Evolutionary conservation across 1,284 basidiomycete species (phyloP).

Genomic region (Baeospora myosura): DNA sequence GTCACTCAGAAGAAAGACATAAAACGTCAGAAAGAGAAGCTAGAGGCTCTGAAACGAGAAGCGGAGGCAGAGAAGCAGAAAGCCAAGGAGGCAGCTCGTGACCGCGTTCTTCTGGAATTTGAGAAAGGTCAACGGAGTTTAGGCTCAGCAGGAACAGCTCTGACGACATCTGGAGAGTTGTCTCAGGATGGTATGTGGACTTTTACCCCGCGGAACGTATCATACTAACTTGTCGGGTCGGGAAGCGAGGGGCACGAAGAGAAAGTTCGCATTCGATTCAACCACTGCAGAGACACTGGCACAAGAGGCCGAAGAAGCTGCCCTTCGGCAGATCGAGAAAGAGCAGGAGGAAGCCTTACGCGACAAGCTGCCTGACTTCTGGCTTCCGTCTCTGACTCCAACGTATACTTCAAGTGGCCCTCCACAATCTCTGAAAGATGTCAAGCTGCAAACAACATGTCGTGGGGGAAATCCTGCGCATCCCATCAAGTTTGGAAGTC

Average conservation of each 20-base stretch:
- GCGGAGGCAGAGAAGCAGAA: constrained; percentile 65
- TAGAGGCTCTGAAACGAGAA: constrained; percentile 68
- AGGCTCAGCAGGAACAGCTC: constrained; percentile 33
- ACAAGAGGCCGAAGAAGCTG: constrained; percentile 78
- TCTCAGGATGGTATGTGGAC: constrained; percentile 26
- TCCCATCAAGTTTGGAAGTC: constrained; percentile 56
- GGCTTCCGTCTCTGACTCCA: constrained; percentile 86
- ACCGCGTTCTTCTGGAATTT: constrained; percentile 81
- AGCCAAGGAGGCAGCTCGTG: constrained; percentile 67
- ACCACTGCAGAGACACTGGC: constrained; percentile 64
- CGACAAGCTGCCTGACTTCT: constrained; percentile 88
- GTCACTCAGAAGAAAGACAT: constrained; percentile 88
- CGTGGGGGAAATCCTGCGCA: constrained; percentile 70
- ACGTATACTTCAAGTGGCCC: constrained; percentile 61
- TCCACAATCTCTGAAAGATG: constrained; percentile 61
- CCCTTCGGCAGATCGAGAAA: constrained; percentile 70
- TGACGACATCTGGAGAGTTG: constrained; percentile 15
- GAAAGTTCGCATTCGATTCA: constrained; percentile 74
- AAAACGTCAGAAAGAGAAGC: constrained; percentile 71
- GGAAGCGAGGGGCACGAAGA: constrained; percentile 53
- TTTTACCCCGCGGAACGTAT: too few species aligned
- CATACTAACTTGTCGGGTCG: not conserved
- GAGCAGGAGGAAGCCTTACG: constrained; percentile 82
- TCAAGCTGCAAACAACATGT: constrained; percentile 84
- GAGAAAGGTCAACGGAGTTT: constrained; percentile 75